Conservation (phyloP, 192 early-diverging fungal genomes). For the Rhizoclosmatium sp. region DNA sequence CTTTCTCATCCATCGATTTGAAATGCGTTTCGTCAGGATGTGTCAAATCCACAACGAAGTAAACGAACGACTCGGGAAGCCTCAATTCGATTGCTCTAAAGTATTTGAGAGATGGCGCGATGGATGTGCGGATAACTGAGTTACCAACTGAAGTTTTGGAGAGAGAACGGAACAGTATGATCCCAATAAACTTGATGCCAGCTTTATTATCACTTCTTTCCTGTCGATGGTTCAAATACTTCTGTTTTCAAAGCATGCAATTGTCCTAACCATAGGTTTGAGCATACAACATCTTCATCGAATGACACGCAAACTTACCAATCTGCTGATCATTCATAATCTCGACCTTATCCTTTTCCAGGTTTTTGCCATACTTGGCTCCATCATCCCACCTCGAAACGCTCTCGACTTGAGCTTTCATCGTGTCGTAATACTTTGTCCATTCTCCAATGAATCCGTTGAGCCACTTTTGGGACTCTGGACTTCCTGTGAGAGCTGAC, state of each 20-base stretch:
- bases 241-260: constrained; percentile 36
- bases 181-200: neutral
- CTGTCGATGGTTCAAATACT: constrained; percentile 13
- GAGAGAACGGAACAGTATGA: no score
- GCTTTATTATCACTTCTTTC: neutral
- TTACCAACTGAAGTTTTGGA: no score
- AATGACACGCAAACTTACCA: constrained; percentile 9
- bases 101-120: constrained; percentile 91
- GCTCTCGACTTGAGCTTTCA: constrained; percentile 8
- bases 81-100: constrained; percentile 91
- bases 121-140: constrained; percentile 38
- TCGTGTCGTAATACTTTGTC: constrained; percentile 20
- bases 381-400: neutral
- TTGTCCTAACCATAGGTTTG: constrained; percentile 6
- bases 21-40: constrained; percentile 44
- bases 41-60: constrained; percentile 96
- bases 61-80: constrained; percentile 88
- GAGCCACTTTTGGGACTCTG: constrained; percentile 1
- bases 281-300: neutral
- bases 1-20: neutral
- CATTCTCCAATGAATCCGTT: constrained; percentile 29
- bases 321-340: constrained; percentile 37
- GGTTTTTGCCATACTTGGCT: constrained; percentile 15
- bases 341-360: constrained; percentile 2
- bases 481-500: neutral